Base-by-base conservation (phyloP, 1,284 basidiomycete species). In the Marasmius fiardii region DNA sequence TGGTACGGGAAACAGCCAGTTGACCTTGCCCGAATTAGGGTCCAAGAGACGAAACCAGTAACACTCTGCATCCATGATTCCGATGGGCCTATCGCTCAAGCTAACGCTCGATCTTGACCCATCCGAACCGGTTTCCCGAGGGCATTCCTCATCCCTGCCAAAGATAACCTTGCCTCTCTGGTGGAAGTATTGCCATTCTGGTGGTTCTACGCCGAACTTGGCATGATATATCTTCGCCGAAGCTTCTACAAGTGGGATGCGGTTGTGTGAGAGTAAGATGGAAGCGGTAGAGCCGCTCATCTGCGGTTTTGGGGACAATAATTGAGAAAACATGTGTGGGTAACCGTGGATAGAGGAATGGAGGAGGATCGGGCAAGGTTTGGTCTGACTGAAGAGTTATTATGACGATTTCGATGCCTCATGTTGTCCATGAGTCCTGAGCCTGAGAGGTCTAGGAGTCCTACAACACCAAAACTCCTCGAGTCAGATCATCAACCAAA, bases 1-100 rank as follows among this genome's bases (percentile, higher is more conserved):
- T 4, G 91, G 92, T 44, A 97, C 77, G 64, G 88, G 88, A 70
- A 96, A 93, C 69, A 90, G 83, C 95, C 95, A 98, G 16, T 93
- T 82, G 37, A 92, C 83, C 61, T 90, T 90, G 34, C 86, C 80
- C 2, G 83, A 83, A 31, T 81, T 80, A 67, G 80, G 73, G 58
- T 94, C 82, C 59, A 93, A 80, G 43, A 96, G 83, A 26, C 92
- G 80, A 68, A 92, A 88, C 75, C 76, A 78, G 54, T 71, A 67
- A 48, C 60, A 62, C 31, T 64, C 60, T 8, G 52, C 60, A n/a
- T 61, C 60, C 12, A 54, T 57, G 16, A 51, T 61, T 55, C 41
- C 55, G 23, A 45, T 43, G 23, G 47, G 39, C 28, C 44, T 50
- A 28, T 34, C 35, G 33, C 26, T 28, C 26, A 49, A 49, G n/a